Evolutionary conservation across 345 rosid species (phyloP).

Genomic region (Noccaea bulbosa): DNA sequence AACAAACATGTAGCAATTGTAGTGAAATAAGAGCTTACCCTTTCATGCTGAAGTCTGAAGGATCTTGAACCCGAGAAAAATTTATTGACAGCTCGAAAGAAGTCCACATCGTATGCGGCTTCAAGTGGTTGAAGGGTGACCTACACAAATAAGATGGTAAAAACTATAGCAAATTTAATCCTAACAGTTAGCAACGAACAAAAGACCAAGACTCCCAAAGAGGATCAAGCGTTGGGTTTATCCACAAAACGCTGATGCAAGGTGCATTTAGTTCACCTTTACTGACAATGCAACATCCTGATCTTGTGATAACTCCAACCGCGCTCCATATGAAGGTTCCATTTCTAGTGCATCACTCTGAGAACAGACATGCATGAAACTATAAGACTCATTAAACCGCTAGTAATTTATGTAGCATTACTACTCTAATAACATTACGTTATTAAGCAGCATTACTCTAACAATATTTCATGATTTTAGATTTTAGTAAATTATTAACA

Average conservation of each 20-base stretch:
- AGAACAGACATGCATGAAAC: slow-evolving; percentile 45
- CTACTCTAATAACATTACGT: background rate
- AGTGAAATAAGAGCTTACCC: slow-evolving; percentile 59
- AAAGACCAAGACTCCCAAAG: slow-evolving; percentile 19
- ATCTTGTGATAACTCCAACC: slow-evolving; percentile 58
- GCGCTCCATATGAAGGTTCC: slow-evolving; percentile 57
- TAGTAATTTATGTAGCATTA: background rate
- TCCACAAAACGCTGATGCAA: slow-evolving; percentile 33
- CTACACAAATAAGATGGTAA: slow-evolving; percentile 47
- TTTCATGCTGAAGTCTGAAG: slow-evolving; percentile 69
- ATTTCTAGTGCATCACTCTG: slow-evolving; percentile 48
- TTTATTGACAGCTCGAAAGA: slow-evolving; percentile 49
- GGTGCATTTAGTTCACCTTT: slow-evolving; percentile 54
- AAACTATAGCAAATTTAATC: slow-evolving; percentile 26
- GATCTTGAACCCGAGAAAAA: slow-evolving; percentile 56
- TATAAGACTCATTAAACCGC: background rate
- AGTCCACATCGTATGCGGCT: slow-evolving; percentile 57
- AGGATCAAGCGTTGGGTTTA: slow-evolving; percentile 10
- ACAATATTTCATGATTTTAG: slow-evolving; percentile 31
- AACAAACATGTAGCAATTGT: slow-evolving; percentile 5
- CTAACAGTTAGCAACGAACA: slow-evolving; percentile 30
- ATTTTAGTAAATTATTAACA: slow-evolving; percentile 17
- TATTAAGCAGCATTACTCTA: slow-evolving; percentile 19
- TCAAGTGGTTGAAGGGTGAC: slow-evolving; percentile 67
- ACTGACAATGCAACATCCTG: slow-evolving; percentile 61